Conservation (phyloP, 2,329 filamentous ascomycete species). For the Apiospora phragmitis region DNA sequence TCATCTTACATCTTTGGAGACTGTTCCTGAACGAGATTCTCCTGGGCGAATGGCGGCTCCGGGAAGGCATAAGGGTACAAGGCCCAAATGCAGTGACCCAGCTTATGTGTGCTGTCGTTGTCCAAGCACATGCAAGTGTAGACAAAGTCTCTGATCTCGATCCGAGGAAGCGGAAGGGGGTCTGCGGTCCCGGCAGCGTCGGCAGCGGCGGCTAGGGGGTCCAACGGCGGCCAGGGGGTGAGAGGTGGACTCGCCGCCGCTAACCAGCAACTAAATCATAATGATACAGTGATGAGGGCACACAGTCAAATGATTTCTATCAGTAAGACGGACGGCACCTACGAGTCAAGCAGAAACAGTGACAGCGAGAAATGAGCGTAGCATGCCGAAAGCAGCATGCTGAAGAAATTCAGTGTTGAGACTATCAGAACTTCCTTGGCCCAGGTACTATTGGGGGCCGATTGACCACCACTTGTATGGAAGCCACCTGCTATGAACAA, state of each 20-base stretch:
- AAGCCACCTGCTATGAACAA: neutral
- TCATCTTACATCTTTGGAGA: neutral
- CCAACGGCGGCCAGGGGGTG: neutral
- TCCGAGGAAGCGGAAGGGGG: neutral
- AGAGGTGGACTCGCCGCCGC: too few species aligned
- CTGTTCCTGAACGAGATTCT: neutral
- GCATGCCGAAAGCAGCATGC: neutral
- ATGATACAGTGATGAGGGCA: neutral
- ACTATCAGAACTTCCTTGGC: neutral
- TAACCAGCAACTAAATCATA: too few species aligned
- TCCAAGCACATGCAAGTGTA: neutral
- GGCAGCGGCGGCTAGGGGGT: neutral
- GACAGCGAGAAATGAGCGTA: neutral
- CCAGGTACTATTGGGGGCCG: neutral
- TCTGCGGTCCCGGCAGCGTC: neutral
- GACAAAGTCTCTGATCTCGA: neutral
- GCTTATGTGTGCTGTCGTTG: neutral
- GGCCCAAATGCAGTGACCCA: neutral
- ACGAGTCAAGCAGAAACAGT: neutral
- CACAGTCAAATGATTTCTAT: neutral
- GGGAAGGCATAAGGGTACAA: neutral
- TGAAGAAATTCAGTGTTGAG: neutral
- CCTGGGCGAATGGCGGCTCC: neutral
- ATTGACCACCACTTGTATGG: neutral
- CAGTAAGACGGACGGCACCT: neutral